Conservation (phyloP, 257 asterid genomes). For the Solanum paucissectum region DNA sequence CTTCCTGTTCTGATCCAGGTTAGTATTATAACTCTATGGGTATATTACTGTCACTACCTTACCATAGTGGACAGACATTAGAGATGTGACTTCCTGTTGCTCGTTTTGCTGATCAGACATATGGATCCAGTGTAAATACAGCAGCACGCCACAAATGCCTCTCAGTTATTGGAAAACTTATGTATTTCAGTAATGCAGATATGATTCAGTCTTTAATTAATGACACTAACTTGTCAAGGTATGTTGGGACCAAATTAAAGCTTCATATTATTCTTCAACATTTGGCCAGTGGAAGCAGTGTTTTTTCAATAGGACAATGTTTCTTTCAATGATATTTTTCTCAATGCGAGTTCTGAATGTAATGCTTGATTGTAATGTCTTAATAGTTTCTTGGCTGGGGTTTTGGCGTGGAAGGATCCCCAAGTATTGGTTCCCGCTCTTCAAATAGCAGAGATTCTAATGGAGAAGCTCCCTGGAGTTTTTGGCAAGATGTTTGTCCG, state of each 20-base stretch:
- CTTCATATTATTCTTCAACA: background rate
- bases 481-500: conserved; percentile 87
- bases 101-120: conserved; percentile 45
- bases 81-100: background rate
- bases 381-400: conserved; percentile 87
- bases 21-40: conserved; percentile 2
- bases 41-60: background rate
- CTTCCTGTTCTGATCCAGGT: conserved; percentile 95
- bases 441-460: conserved; percentile 87
- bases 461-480: conserved; percentile 92
- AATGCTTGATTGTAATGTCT: background rate
- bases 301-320: background rate
- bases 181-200: conserved; percentile 91
- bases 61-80: background rate
- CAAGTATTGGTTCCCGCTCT: conserved; percentile 95
- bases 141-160: conserved; percentile 97
- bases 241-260: background rate
- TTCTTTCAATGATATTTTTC: background rate
- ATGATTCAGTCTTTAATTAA: conserved; percentile 64
- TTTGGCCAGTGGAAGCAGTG: background rate
- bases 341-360: background rate
- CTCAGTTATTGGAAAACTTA: conserved; percentile 84
- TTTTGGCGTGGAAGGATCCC: conserved; percentile 99
- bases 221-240: conserved; percentile 83
- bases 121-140: conserved; percentile 94